These are phyloP conservation scores for Coemansia javaensis DNA, from an alignment of 192 early-diverging fungal genomes.

Conservation along the genomic window DNA sequence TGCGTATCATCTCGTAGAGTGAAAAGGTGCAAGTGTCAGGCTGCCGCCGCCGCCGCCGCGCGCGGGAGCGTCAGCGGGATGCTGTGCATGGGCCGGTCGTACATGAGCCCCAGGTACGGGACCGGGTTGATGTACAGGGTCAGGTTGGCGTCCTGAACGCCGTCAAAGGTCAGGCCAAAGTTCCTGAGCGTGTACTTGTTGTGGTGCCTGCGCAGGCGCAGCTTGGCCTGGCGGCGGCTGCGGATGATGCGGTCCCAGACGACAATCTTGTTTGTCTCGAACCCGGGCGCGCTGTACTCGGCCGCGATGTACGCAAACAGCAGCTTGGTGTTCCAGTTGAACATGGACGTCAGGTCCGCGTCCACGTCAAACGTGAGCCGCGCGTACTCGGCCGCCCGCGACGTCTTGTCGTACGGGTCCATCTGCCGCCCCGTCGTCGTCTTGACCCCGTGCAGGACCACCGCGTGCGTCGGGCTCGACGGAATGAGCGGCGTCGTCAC, in stretches of 20 bases:
- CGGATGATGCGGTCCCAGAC: slow-evolving; percentile 48
- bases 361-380: slow-evolving; percentile 47
- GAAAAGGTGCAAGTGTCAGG: no score
- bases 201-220: slow-evolving; percentile 41
- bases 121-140: slow-evolving; percentile 47
- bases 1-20: no score
- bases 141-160: slow-evolving; percentile 33
- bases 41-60: background rate
- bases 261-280: slow-evolving; percentile 35
- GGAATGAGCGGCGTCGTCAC: slow-evolving; percentile 35
- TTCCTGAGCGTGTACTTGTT: slow-evolving; percentile 49
- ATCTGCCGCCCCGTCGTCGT: slow-evolving; percentile 39
- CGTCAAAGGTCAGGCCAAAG: slow-evolving; percentile 32
- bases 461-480: slow-evolving; percentile 19
- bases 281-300: slow-evolving; percentile 22
- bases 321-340: slow-evolving; percentile 53
- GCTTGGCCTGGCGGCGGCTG: slow-evolving; percentile 34
- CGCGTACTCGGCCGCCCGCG: slow-evolving; percentile 37
- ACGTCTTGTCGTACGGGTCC: slow-evolving; percentile 34
- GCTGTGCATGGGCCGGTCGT: slow-evolving; percentile 33
- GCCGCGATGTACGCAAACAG: slow-evolving; percentile 45
- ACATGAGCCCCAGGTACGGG: slow-evolving; percentile 50
- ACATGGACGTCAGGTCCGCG: slow-evolving; percentile 44
- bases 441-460: slow-evolving; percentile 33
- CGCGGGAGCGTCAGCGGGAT: slow-evolving; percentile 32